Percentiles rank a stretch among this genome's conserved stretches.
phyloP scores from a whole-genome alignment of 257 asterid genomes.

The Orobanche coerulescens region DNA sequence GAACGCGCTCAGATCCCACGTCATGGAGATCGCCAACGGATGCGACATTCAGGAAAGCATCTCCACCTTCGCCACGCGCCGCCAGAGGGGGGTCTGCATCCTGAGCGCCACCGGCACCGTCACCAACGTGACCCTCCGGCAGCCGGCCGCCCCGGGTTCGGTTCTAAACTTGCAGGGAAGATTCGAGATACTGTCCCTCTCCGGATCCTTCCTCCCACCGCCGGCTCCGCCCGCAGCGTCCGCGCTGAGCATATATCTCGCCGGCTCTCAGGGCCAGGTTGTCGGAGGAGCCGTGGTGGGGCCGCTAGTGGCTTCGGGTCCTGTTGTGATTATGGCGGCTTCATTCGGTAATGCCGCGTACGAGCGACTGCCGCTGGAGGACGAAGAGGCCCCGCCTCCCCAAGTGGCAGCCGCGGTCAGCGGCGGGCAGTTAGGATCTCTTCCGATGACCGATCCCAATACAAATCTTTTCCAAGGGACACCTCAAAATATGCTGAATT shows the following conservation, averaged over 20 bases:
- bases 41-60: slow-evolving; percentile 40
- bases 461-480: slow-evolving; percentile 33
- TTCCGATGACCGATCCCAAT: slow-evolving; percentile 28
- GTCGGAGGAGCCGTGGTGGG: slow-evolving; percentile 47
- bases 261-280: slow-evolving; percentile 50
- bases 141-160: slow-evolving; percentile 35
- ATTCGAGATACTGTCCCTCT: slow-evolving; percentile 46
- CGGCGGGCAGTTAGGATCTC: slow-evolving; percentile 31
- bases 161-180: slow-evolving; percentile 43
- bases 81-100: slow-evolving; percentile 50
- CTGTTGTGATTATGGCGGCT: slow-evolving; percentile 49
- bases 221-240: slow-evolving; percentile 48
- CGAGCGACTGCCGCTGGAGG: slow-evolving; percentile 46
- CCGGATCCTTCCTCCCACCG: slow-evolving; percentile 48
- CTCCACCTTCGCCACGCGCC: slow-evolving; percentile 42
- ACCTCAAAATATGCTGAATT: slow-evolving; percentile 51
- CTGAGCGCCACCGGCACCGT: slow-evolving; percentile 43
- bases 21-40: slow-evolving; percentile 41
- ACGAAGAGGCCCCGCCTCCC: slow-evolving; percentile 24
- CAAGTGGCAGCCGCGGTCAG: slow-evolving; percentile 16
- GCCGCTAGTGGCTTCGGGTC: slow-evolving; percentile 41
- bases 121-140: slow-evolving; percentile 41
- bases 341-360: slow-evolving; percentile 49
- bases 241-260: slow-evolving; percentile 34
- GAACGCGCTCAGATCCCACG: slow-evolving; percentile 46